phyloP scores from a whole-genome alignment of 1,284 basidiomycete species.

The Irpex lacteus region DNA sequence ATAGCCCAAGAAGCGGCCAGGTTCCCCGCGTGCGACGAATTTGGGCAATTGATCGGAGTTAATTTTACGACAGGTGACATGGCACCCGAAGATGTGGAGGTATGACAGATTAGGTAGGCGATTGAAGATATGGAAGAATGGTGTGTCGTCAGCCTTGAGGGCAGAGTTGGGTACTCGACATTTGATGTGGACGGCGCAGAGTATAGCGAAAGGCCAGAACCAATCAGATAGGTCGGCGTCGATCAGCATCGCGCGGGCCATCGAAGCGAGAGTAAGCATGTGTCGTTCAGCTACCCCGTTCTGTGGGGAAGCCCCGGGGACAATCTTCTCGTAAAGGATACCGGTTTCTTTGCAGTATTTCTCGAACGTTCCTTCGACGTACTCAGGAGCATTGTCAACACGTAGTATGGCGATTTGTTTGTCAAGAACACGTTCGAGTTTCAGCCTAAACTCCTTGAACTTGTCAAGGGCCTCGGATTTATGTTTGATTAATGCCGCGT shows the following conservation, averaged over 20 bases:
- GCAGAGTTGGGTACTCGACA: background rate
- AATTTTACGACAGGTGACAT: background rate
- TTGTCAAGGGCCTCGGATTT: slow-evolving; percentile 10
- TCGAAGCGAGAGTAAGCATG: slow-evolving; percentile 22
- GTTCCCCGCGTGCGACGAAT: background rate
- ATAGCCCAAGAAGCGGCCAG: background rate
- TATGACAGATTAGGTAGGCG: background rate
- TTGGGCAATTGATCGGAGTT: background rate
- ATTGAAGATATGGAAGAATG: background rate
- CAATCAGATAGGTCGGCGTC: slow-evolving; percentile 12
- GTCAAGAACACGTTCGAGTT: slow-evolving; percentile 7
- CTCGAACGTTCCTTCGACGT: slow-evolving; percentile 10
- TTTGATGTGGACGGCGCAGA: background rate
- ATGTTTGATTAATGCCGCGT: slow-evolving; percentile 5
- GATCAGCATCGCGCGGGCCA: slow-evolving; percentile 20
- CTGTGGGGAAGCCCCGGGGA: slow-evolving; percentile 23
- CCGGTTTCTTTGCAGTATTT: slow-evolving; percentile 11
- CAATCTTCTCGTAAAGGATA: slow-evolving; percentile 14
- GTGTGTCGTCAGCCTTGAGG: background rate
- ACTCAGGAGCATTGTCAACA: slow-evolving; percentile 19
- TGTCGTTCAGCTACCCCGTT: slow-evolving; percentile 21
- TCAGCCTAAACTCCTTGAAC: slow-evolving; percentile 9
- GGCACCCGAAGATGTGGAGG: background rate
- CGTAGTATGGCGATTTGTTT: slow-evolving; percentile 8
- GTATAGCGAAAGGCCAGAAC: slow-evolving; percentile 18